These are phyloP conservation scores for Chaetomium strumarium DNA, from an alignment of 2,329 filamentous ascomycete species.

Conservation along the genomic window DNA sequence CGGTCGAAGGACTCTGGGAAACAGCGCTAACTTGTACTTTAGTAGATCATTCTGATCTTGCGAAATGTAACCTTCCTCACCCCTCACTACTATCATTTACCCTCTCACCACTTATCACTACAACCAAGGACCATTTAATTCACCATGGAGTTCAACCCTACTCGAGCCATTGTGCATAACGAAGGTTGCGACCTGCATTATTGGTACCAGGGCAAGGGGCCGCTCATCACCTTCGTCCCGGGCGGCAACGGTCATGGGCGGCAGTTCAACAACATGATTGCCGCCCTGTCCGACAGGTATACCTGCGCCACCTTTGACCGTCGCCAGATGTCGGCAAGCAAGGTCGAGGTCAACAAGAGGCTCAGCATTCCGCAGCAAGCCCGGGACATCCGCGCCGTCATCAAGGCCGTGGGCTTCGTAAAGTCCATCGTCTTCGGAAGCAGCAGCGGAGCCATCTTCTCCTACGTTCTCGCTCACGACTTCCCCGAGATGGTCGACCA, in stretches of 20 bases:
- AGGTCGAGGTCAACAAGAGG: constrained; percentile 22
- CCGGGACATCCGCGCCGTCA: constrained; percentile 29
- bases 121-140: too few relatives aligned
- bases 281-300: constrained; percentile 24
- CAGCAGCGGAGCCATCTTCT: constrained; percentile 28
- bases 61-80: too few relatives aligned
- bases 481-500: constrained; percentile 28
- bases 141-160: constrained; percentile 6
- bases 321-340: constrained; percentile 31
- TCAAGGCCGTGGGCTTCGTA: constrained; percentile 26
- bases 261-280: constrained; percentile 29
- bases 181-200: constrained; percentile 31
- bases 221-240: constrained; percentile 30
- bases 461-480: constrained; percentile 29
- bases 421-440: constrained; percentile 28
- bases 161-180: constrained; percentile 23
- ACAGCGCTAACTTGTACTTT: too few relatives aligned
- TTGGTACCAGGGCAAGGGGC: constrained; percentile 29
- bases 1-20: too few relatives aligned
- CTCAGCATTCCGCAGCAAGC: constrained; percentile 29
- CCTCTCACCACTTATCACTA: too few relatives aligned
- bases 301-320: constrained; percentile 31
- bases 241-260: constrained; percentile 32
- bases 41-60: too few relatives aligned
- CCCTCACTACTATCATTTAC: too few relatives aligned